Evolutionary conservation across 2,329 filamentous ascomycete genomes (phyloP), one percentile per base, ranked within the genome.

Genomic region (Thelonectria rubi): DNA sequence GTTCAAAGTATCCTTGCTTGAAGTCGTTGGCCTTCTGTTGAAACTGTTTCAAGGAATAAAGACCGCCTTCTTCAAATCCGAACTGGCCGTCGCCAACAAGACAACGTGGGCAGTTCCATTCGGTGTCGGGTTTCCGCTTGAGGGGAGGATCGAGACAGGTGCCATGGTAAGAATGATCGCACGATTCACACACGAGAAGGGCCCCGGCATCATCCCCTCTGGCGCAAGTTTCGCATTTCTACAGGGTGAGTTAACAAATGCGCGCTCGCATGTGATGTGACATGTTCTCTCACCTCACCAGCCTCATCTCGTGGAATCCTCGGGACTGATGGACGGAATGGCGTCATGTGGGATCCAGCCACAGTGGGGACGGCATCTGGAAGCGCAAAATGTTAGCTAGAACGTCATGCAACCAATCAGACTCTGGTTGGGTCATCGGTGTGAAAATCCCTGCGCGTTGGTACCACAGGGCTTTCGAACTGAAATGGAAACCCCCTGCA

Each of bases 101-200:
- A 75, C 95, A 99, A 72, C 93, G 88, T 0, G 95, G 91, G 69
- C 95, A 99, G 74, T 98, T 94, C 95, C 95, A 99, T 73, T 98
- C 95, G 55, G 88, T 85, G 21, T 95, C 91, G 0, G 93, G 93
- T 65, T 91, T 88, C 9, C 85, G 81, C 69, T 90, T 91, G 45
- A 97, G 80, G 2, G 91, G 92, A 34, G 94, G 94, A 66, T 99
- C 95, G 18, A 98, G 85, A 72, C 95, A 99, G 62, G 88, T 84
- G 69, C 90, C 91, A 74, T 99, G 95, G 72, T 87, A 98, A 3
- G 91, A 90, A 72, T 91, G 86, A 64, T 98, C 94, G 78, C 95
- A 99, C 58, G 92, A 93, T 73, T 98, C 95, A 76, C 95, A 99
- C 5, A 92, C 79, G 5, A 97, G 81, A 17, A 97, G 85, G 49